Base-by-base conservation (phyloP, 352 stramenopile species). In the Pythium utonaiense region DNA sequence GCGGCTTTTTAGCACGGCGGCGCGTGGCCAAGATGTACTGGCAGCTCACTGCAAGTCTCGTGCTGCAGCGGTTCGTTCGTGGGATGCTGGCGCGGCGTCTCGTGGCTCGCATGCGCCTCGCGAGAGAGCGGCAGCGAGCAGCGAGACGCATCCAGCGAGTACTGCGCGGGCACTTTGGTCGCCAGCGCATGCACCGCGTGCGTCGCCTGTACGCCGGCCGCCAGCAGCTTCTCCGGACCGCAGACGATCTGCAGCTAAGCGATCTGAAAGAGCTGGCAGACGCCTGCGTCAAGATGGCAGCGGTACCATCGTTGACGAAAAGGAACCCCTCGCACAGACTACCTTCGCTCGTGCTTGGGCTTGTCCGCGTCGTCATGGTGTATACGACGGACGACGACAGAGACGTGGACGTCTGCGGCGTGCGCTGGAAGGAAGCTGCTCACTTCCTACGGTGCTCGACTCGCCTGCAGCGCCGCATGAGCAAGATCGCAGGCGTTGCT, bases 291-390 rank as follows among this genome's bases (percentile, higher is more conserved):
- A n/a, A 51, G 8, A 89, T 91, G 78, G 70, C 83, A 1, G 25
- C 68, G 5, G 54, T 89, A 1, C 72, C 80, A 24, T 33, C 42
- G 24, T 24, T 22, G 22, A 27, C 27, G 25, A 50, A 6, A 30
- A n/a, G 12, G 24, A 45, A 14, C 0, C 24, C 22, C 21, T n/a
- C 25, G 4, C 62, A 66, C 22, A 51, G 68, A 22, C 56, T 88
- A 28, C 64, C 79, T 27, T 65, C 80, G 12, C 65, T 91, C 16
- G 79, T 91, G 2, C 71, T 94, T 5, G 83, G 83, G 1, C 68
- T 94, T 25, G 74, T 93, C 6, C 80, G 85, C 17, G 42, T 94
- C 16, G 52, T 94, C 8, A 88, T 89, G 69, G 52, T 91, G 16
- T 80, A 86, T 33, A 86, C 78, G 13, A 78, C 71, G 30, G 73